These are phyloP conservation scores for Epichloe sp. DNA, from an alignment of 2,329 filamentous ascomycete species.

Conservation along the genomic window DNA sequence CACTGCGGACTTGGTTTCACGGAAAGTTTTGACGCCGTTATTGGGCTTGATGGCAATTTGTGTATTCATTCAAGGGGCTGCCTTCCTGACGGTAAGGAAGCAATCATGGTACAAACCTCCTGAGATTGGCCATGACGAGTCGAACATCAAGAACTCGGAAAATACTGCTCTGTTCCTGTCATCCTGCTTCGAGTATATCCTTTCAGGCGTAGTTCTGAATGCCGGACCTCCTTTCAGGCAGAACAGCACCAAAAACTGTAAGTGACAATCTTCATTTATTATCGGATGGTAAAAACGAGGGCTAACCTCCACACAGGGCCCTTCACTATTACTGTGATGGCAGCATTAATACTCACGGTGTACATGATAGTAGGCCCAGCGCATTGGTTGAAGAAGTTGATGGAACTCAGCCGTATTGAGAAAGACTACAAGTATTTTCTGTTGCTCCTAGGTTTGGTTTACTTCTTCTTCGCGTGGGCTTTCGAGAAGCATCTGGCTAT, in stretches of 20 bases:
- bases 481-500: slow-evolving; percentile 62
- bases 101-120: slow-evolving; percentile 86
- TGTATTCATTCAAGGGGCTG: slow-evolving; percentile 61
- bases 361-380: slow-evolving; percentile 76
- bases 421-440: slow-evolving; percentile 61
- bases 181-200: slow-evolving; percentile 89
- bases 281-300: not conserved
- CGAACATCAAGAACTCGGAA: slow-evolving; percentile 81
- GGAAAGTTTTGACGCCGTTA: slow-evolving; percentile 81
- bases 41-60: slow-evolving; percentile 79
- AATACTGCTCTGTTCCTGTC: slow-evolving; percentile 85
- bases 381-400: slow-evolving; percentile 53
- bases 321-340: slow-evolving; percentile 64
- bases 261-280: slow-evolving; percentile 20
- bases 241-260: slow-evolving; percentile 65
- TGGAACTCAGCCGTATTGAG: slow-evolving; percentile 76
- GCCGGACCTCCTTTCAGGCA: slow-evolving; percentile 87
- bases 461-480: slow-evolving; percentile 55
- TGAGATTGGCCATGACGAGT: slow-evolving; percentile 59
- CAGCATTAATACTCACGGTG: slow-evolving; percentile 51
- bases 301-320: slow-evolving; percentile 47
- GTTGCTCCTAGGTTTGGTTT: slow-evolving; percentile 53
- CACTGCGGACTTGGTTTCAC: slow-evolving; percentile 80
- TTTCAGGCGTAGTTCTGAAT: slow-evolving; percentile 77
- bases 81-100: slow-evolving; percentile 59